Percentiles rank a stretch among this genome's conserved stretches.
Conservation (phyloP, 345 rosid genomes). For the Rhodamnia rubescens region DNA sequence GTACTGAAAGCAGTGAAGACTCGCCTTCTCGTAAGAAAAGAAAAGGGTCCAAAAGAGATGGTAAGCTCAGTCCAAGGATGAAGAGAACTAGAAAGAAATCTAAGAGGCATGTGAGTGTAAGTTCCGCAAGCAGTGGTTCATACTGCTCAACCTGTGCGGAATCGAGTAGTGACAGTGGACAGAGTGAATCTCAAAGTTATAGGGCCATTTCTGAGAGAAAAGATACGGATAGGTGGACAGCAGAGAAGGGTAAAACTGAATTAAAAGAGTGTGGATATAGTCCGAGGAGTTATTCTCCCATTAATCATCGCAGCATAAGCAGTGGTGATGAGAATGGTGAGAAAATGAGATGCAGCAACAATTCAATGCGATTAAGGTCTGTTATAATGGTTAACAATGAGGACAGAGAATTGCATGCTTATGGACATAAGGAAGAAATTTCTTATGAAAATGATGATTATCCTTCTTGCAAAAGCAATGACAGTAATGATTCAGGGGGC, state of each 20-base stretch:
- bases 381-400: slow-evolving; percentile 35
- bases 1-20: slow-evolving; percentile 35
- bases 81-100: slow-evolving; percentile 25
- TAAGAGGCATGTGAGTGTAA: slow-evolving; percentile 29
- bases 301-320: slow-evolving; percentile 9
- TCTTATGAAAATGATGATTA: slow-evolving; percentile 39
- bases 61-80: slow-evolving; percentile 15
- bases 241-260: slow-evolving; percentile 8
- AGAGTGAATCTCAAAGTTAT: slow-evolving; percentile 29
- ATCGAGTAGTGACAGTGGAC: slow-evolving; percentile 14
- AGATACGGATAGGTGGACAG: slow-evolving; percentile 7
- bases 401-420: slow-evolving; percentile 6
- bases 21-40: slow-evolving; percentile 15
- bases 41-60: slow-evolving; percentile 30
- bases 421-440: slow-evolving; percentile 38
- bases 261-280: slow-evolving; percentile 15
- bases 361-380: slow-evolving; percentile 41
- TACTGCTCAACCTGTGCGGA: slow-evolving; percentile 30
- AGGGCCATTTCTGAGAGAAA: slow-evolving; percentile 22
- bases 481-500: slow-evolving; percentile 25
- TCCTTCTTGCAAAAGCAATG: slow-evolving; percentile 43
- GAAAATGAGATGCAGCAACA: slow-evolving; percentile 15
- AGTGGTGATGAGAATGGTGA: slow-evolving; percentile 21
- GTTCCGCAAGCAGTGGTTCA: slow-evolving; percentile 28
- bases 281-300: slow-evolving; percentile 24